phyloP scores from a whole-genome alignment of 208 protist genomes.

The Kentomonas sorsogonicus region DNA sequence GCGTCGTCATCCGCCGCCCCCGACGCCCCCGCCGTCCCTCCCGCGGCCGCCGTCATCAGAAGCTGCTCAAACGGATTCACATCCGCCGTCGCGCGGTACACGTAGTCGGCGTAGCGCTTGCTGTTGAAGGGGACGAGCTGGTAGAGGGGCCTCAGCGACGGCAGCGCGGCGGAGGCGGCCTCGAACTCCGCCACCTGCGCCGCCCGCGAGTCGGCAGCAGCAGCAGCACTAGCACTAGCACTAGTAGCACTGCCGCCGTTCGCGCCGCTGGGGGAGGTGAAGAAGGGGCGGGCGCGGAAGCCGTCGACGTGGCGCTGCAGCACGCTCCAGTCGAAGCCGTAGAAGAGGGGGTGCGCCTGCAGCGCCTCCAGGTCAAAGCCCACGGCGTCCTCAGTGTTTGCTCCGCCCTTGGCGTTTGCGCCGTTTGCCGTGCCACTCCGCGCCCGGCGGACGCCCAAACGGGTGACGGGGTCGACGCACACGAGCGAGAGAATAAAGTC shows the following conservation, averaged over 20 bases:
- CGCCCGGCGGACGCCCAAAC: constrained; percentile 58
- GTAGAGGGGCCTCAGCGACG: constrained; percentile 50
- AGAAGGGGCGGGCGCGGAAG: constrained; percentile 29
- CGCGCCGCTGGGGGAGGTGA: not conserved
- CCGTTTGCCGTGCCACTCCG: no score
- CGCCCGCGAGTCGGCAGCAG: constrained; percentile 3
- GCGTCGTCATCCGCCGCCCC: not conserved
- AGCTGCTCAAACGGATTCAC: constrained; percentile 76
- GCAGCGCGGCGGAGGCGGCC: constrained; percentile 26
- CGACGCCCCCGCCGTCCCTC: not conserved
- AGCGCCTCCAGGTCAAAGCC: constrained; percentile 67
- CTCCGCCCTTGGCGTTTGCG: no score
- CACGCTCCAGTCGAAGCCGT: constrained; percentile 56
- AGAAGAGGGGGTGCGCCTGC: constrained; percentile 60
- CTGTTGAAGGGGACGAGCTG: constrained; percentile 50
- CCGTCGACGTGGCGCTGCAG: constrained; percentile 43
- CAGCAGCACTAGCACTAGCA: no score
- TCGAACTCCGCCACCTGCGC: constrained; percentile 9
- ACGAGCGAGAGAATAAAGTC: constrained; percentile 66
- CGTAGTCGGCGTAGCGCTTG: constrained; percentile 67
- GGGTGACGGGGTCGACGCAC: constrained; percentile 46
- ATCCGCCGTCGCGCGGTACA: constrained; percentile 71
- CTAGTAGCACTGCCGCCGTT: no score
- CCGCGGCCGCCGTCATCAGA: constrained; percentile 6
- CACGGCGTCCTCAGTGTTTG: no score